Evolutionary conservation across 495 filamentous ascomycete genomes (phyloP).

Genomic region (Pseudevernia furfuracea): DNA sequence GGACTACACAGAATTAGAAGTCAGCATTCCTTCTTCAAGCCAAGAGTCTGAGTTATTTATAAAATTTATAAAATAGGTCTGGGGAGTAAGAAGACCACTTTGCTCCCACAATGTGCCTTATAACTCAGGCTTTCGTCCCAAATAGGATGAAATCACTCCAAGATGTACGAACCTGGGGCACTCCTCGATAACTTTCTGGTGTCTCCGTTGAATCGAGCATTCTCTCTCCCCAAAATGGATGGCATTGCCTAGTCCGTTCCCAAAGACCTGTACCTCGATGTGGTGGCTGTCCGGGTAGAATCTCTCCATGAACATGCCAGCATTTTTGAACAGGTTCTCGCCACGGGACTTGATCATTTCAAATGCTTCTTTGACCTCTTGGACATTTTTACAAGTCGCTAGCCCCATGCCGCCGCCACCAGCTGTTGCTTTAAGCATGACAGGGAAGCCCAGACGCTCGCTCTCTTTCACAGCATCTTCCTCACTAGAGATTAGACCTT

Average conservation of each 20-base stretch:
- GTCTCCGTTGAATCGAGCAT: conserved; percentile 42
- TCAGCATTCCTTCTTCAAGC: too few species aligned
- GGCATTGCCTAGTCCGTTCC: conserved; percentile 37
- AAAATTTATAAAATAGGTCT: too few species aligned
- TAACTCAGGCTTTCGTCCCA: too few species aligned
- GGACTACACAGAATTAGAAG: too few species aligned
- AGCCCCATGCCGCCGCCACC: conserved; percentile 55
- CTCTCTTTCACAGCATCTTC: conserved; percentile 39
- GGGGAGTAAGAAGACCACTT: too few species aligned
- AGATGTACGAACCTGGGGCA: too few species aligned
- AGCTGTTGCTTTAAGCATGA: conserved; percentile 52
- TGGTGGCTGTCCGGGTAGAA: conserved; percentile 39
- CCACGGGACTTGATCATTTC: conserved; percentile 34
- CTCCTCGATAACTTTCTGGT: conserved; percentile 52
- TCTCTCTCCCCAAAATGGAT: conserved; percentile 41
- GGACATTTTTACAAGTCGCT: conserved; percentile 32
- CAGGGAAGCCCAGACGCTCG: conserved; percentile 44
- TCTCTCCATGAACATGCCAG: conserved; percentile 40
- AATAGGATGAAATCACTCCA: too few species aligned
- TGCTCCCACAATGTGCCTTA: too few species aligned
- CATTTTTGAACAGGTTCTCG: conserved; percentile 40
- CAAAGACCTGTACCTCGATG: conserved; percentile 43
- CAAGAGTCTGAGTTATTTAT: too few species aligned
- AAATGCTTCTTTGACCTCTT: conserved; percentile 37
- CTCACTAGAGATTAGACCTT: conserved; percentile 40